Conservation (phyloP, 495 filamentous ascomycete genomes). For the Penicillium diatomitis region DNA sequence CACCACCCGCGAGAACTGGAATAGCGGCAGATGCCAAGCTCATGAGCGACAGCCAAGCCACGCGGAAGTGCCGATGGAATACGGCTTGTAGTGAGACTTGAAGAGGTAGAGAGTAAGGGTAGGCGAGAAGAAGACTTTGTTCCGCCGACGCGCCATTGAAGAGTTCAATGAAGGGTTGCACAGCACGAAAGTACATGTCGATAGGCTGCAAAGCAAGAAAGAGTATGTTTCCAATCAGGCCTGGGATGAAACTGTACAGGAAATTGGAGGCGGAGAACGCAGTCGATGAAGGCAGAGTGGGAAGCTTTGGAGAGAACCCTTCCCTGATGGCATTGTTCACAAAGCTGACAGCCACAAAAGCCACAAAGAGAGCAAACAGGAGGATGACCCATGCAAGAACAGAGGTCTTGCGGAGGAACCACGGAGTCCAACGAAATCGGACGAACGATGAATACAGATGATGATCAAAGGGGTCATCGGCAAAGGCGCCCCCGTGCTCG, state of each 20-base stretch:
- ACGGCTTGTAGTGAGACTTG: slow-evolving; percentile 52
- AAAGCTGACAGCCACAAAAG: slow-evolving; percentile 70
- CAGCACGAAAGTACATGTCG: slow-evolving; percentile 62
- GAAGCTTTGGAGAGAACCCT: slow-evolving; percentile 63
- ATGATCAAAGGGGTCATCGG: slow-evolving; percentile 27
- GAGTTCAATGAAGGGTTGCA: slow-evolving; percentile 67
- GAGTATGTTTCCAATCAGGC: slow-evolving; percentile 61
- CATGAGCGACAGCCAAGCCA: slow-evolving; percentile 59
- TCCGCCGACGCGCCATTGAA: slow-evolving; percentile 56
- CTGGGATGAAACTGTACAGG: slow-evolving; percentile 76
- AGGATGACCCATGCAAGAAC: slow-evolving; percentile 56
- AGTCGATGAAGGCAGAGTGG: slow-evolving; percentile 45
- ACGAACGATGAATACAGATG: slow-evolving; percentile 38
- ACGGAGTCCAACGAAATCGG: slow-evolving; percentile 63
- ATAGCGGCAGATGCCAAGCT: slow-evolving; percentile 54
- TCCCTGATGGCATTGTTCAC: slow-evolving; percentile 52
- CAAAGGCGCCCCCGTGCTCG: slow-evolving; percentile 26
- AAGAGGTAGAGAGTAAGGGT: slow-evolving; percentile 55
- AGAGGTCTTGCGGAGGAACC: slow-evolving; percentile 59
- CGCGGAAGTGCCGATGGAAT: slow-evolving; percentile 57
- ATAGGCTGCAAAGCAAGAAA: slow-evolving; percentile 72
- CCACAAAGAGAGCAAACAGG: slow-evolving; percentile 55
- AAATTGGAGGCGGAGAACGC: slow-evolving; percentile 84
- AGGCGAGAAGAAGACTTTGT: slow-evolving; percentile 63
- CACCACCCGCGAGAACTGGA: slow-evolving; percentile 67